Evolutionary conservation across 169 alveolate species (phyloP).

Genomic region (Plasmodium falciparum): DNA sequence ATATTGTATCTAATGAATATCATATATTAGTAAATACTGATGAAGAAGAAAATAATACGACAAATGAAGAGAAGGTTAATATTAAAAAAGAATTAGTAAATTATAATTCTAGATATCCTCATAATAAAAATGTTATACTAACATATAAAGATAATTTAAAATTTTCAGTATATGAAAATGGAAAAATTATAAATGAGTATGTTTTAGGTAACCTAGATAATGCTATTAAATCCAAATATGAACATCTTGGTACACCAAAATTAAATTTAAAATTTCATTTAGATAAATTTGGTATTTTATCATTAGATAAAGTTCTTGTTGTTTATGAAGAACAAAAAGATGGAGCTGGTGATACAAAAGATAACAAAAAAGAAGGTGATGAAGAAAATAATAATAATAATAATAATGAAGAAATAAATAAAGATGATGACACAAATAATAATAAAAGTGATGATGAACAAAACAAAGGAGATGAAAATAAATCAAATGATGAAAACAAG

Average conservation of each 20-base stretch:
- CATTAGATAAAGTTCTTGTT: slow-evolving; percentile 12
- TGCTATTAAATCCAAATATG: slow-evolving; percentile 34
- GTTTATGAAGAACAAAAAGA: slow-evolving; percentile 67
- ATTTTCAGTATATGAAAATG: slow-evolving; percentile 70
- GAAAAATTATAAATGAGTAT: slow-evolving; percentile 29
- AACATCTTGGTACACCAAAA: slow-evolving; percentile 37
- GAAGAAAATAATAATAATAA: slow-evolving; percentile 16
- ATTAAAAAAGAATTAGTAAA: slow-evolving; percentile 43
- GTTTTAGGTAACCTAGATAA: slow-evolving; percentile 19
- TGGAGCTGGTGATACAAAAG: slow-evolving; percentile 2
- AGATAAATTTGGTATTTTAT: slow-evolving; percentile 58
- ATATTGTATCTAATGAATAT: slow-evolving; percentile 78
- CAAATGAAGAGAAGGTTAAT: slow-evolving; percentile 21
- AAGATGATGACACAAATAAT: slow-evolving; percentile 2
- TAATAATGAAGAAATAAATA: background rate
- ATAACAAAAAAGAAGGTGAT: slow-evolving; percentile 32
- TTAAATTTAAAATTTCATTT: slow-evolving; percentile 36
- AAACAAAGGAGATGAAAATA: background rate
- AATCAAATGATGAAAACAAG: background rate
- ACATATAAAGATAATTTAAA: slow-evolving; percentile 58
- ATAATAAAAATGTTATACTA: slow-evolving; percentile 44
- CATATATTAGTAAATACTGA: slow-evolving; percentile 39
- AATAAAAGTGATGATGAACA: background rate
- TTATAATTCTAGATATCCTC: slow-evolving; percentile 50
- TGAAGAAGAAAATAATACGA: slow-evolving; percentile 26